phyloP scores from a whole-genome alignment of 805 yeast genomes.

The Saccharomycopsis selenospora region DNA sequence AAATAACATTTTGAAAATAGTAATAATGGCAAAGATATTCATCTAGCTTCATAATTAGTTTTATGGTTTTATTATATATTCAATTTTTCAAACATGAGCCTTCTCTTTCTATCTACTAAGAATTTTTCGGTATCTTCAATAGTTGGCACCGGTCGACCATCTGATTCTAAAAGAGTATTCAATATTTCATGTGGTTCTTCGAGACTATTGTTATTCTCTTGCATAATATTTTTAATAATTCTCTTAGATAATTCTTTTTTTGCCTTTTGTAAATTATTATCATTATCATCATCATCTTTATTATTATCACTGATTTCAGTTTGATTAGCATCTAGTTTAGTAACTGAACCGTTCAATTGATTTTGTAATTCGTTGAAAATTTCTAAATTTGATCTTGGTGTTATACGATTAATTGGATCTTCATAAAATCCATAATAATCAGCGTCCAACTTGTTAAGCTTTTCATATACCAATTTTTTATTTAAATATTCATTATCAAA shows the following conservation, averaged over 20 bases:
- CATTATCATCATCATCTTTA: neutral
- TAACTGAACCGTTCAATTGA: neutral
- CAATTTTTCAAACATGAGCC: slow-evolving; percentile 12
- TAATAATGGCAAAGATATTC: too few relatives aligned
- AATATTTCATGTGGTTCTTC: neutral
- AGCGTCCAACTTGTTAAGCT: slow-evolving; percentile 27
- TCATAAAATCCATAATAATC: slow-evolving; percentile 39
- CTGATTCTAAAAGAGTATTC: neutral
- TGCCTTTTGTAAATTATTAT: neutral
- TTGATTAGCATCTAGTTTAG: neutral
- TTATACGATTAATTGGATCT: neutral
- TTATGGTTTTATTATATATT: slow-evolving; percentile 3
- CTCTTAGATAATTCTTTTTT: neutral
- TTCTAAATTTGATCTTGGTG: neutral
- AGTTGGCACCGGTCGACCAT: neutral
- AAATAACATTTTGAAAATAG: too few relatives aligned
- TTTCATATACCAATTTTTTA: slow-evolving; percentile 24
- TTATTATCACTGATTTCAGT: neutral
- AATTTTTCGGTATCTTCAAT: slow-evolving; percentile 9
- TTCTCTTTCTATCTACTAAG: slow-evolving; percentile 15
- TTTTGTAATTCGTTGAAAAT: neutral
- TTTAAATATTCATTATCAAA: slow-evolving; percentile 22
- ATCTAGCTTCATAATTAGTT: too few relatives aligned
- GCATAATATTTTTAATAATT: neutral
- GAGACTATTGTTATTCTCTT: neutral